Conservation (phyloP, 2,329 filamentous ascomycete species). For the Daldinia sp. region DNA sequence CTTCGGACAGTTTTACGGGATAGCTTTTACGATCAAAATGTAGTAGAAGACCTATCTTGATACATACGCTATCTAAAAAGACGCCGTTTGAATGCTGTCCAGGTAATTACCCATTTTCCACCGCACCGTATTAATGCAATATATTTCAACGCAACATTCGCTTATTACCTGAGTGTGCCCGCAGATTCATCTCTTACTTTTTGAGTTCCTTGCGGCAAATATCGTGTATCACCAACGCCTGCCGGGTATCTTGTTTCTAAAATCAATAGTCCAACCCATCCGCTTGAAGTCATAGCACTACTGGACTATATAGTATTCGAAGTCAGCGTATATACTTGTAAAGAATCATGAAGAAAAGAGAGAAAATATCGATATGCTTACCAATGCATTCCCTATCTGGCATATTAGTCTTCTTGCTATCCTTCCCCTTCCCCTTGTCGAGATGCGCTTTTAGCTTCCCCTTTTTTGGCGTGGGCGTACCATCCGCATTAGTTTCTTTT, state of each 20-base stretch:
- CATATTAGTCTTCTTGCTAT: slow-evolving; percentile 30
- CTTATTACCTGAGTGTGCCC: slow-evolving; percentile 17
- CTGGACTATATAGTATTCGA: slow-evolving; percentile 39
- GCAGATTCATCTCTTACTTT: slow-evolving; percentile 13
- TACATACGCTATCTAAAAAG: slow-evolving; percentile 1
- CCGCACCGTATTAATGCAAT: slow-evolving; percentile 27
- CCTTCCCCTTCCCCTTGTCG: slow-evolving; percentile 38
- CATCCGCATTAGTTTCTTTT: slow-evolving; percentile 34
- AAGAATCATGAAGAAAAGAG: not conserved
- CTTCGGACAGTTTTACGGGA: not conserved
- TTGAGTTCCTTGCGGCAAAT: slow-evolving; percentile 30
- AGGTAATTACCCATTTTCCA: slow-evolving; percentile 5
- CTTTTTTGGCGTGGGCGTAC: slow-evolving; percentile 33
- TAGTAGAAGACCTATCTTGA: not conserved
- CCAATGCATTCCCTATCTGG: slow-evolving; percentile 42
- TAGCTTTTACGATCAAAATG: not conserved
- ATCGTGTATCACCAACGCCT: slow-evolving; percentile 34
- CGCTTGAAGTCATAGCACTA: slow-evolving; percentile 33
- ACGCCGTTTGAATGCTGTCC: slow-evolving; percentile 26
- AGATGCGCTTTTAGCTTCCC: slow-evolving; percentile 38
- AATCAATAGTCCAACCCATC: slow-evolving; percentile 31
- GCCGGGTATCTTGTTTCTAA: slow-evolving; percentile 38
- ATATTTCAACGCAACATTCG: slow-evolving; percentile 5
- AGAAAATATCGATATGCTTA: slow-evolving; percentile 25
- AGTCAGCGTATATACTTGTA: slow-evolving; percentile 6